Conservation (phyloP, 495 filamentous ascomycete species). For the Trichoderma reesei region DNA sequence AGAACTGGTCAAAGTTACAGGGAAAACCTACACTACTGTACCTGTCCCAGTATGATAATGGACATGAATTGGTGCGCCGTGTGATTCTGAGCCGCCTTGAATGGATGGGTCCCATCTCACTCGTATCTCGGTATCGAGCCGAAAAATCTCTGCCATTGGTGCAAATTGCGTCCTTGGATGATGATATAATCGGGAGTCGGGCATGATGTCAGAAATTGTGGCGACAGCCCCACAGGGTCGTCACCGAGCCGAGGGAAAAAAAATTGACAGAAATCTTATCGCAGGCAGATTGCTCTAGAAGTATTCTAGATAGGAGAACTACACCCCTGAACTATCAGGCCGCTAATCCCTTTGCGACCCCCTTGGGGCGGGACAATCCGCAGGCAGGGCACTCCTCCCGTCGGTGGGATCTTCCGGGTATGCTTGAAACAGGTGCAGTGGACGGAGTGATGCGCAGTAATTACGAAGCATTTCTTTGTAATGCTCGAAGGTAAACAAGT, state of each 20-base stretch:
- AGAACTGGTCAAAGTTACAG: too few species aligned
- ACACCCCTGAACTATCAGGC: neutral
- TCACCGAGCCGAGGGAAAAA: too few species aligned
- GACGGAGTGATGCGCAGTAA: neutral
- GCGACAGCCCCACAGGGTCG: neutral
- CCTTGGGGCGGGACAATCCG: neutral
- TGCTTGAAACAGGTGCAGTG: neutral
- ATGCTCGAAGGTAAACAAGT: neutral
- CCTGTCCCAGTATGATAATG: too few species aligned
- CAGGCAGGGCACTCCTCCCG: neutral
- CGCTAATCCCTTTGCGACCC: neutral
- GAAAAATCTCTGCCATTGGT: neutral
- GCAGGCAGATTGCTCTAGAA: too few species aligned
- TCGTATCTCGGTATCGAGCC: too few species aligned
- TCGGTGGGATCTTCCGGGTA: slow-evolving; percentile 1
- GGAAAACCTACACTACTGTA: too few species aligned
- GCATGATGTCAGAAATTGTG: neutral
- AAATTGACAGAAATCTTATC: too few species aligned
- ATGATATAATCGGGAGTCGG: neutral
- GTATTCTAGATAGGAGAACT: neutral
- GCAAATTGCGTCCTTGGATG: neutral
- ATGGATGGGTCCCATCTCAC: too few species aligned
- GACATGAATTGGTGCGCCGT: too few species aligned
- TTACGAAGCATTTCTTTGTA: neutral
- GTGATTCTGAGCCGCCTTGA: too few species aligned